Evolutionary conservation across 1,139 yeast genomes (phyloP), one percentile per base, ranked within the genome.

Genomic region (Groenewaldozyma auringiensis): DNA sequence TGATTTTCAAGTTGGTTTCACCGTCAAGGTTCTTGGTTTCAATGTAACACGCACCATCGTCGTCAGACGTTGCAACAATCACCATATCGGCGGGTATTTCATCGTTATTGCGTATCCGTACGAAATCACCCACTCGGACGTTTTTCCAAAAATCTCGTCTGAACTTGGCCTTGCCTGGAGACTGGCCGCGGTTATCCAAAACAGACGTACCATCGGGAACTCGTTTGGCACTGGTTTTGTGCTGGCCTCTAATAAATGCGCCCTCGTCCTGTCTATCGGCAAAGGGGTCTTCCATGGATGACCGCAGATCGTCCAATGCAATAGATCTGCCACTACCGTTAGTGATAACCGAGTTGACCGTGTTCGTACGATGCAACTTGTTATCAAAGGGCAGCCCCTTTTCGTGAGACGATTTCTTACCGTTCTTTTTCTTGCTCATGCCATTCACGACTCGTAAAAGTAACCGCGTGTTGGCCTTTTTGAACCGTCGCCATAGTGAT

Each of bases 11-110:
- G 62, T 92, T 92, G 3, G 97, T 87, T 66, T 92, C 98, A 63
- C 98, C 98, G 66, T 92, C 97, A 57, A 92, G 74, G 63, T 92
- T 92, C 60, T 88, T 89, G 1, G 98, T 92, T 65, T 92, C 97
- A 37, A 89, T 81, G 59, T 82, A 89, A 66, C 97, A 89, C 40
- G 83, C 88, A 37, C 95, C 95, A 61, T 92, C 97, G 1, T 75
- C 64, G 61, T 89, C 96, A 0, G 95, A 83, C 0, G 95, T 81
- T 2, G 95, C 78, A 39, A 92, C 61, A 27, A 89, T 68, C 16
- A 87, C 74, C 33, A 89, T 65, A 68, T 92, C 98, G 8, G 96
- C 96, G 2, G 98, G 98, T 22, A 92, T 79, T 65, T 87, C 94
- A 63, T 89, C 96, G 62, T 92, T 83, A 51, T 83, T 82, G 56